Evolutionary conservation across 257 asterid genomes (phyloP), one percentile per base, ranked within the genome.

Genomic region (Ligustrum vulgare): DNA sequence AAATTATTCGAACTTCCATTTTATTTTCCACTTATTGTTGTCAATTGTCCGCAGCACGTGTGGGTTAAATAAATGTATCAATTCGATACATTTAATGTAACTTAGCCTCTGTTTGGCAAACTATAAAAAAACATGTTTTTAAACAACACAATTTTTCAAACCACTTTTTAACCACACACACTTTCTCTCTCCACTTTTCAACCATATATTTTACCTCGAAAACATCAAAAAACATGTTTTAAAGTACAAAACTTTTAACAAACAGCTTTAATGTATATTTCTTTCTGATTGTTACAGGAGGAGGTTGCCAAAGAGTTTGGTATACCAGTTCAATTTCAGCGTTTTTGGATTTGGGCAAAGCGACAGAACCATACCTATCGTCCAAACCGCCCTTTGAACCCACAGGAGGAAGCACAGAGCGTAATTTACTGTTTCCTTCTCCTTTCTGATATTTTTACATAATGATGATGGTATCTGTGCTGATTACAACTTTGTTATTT

Each of bases 271-370:
- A 18, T 70, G 49, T 9, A 33, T 33, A 10, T 2, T n/a, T 39
- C 23, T 60, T 23, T 58, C 66, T 8, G 60, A 35, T 35, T 82
- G 6, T 47, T 43, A 80, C 77, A 85, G 86, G 97, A 87, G 80
- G 86, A 82, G 77, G 87, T 89, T 67, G 90, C 91, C 54, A 87
- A 82, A 76, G 89, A 82, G 76, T 75, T 83, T 54, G 85, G 87
- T 5, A 65, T 80, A 34, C 91, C 91, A 45, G 91, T 82, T 74
- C 83, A 85, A 22, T 86, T 70, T 72, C 89, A 80, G 83, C 88
- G 93, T 32, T 89, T 86, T 43, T 86, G 93, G 91, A 70, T 83
- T 33, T 89, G 91, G 91, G 89, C 90, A 68, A 87, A 83, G 87
- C 80, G 93, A 64, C 87, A 87, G 70, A 89, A 82, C 79, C 86